Evolutionary conservation across 352 stramenopile genomes (phyloP).

Genomic region (Phytophthora litchii): DNA sequence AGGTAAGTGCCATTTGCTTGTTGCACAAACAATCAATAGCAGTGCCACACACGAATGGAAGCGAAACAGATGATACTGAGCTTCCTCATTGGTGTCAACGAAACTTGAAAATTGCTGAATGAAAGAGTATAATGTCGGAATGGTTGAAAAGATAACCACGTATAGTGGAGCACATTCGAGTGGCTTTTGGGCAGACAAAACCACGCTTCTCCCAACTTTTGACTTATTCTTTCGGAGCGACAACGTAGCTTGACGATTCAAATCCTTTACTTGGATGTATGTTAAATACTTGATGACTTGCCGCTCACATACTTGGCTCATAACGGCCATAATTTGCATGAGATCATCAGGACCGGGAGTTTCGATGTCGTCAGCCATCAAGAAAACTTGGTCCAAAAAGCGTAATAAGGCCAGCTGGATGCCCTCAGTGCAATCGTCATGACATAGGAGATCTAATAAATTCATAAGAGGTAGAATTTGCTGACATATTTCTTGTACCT

Average conservation of each 20-base stretch:
- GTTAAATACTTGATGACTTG: slow-evolving; percentile 42
- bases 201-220: slow-evolving; percentile 29
- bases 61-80: slow-evolving; percentile 27
- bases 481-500: slow-evolving; percentile 71
- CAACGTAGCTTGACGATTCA: slow-evolving; percentile 45
- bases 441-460: slow-evolving; percentile 45
- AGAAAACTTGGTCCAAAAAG: slow-evolving; percentile 63
- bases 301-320: slow-evolving; percentile 41
- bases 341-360: slow-evolving; percentile 48
- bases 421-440: slow-evolving; percentile 53
- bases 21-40: slow-evolving; percentile 37
- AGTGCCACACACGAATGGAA: slow-evolving; percentile 42
- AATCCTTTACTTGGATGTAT: slow-evolving; percentile 50
- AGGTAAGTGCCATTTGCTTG: slow-evolving; percentile 44
- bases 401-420: slow-evolving; percentile 57
- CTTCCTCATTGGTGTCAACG: slow-evolving; percentile 39
- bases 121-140: slow-evolving; percentile 57
- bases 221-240: slow-evolving; percentile 59
- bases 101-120: slow-evolving; percentile 60
- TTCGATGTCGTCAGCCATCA: slow-evolving; percentile 65
- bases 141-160: slow-evolving; percentile 44
- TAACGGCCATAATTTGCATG: slow-evolving; percentile 33
- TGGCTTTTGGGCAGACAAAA: slow-evolving; percentile 34
- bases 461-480: slow-evolving; percentile 58
- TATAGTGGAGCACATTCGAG: slow-evolving; percentile 45